Evolutionary conservation across 768 basidiomycete genomes (phyloP), one percentile per base, ranked within the genome.

Genomic region (Psilocybe subaeruginosa): DNA sequence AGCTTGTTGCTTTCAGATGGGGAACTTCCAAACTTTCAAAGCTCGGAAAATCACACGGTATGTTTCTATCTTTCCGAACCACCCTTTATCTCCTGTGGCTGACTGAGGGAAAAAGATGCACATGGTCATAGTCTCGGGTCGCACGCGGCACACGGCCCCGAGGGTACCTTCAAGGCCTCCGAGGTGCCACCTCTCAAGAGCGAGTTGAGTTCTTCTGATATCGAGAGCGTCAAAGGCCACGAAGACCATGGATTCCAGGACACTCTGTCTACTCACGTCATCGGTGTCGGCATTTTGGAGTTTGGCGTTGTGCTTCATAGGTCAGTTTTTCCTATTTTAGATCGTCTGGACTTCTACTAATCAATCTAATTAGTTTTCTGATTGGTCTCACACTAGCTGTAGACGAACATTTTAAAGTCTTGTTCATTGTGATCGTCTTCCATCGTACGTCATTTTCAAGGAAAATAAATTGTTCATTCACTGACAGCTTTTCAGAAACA

Each of bases 371-470:
- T 63, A 94, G 92, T 73, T 69, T 95, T 6, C 80, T 97, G 52
- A 91, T 97, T 62, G 96, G 96, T 0, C 77, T 98, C 33, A 96
- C 97, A 0, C 84, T 98, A 43, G 95, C 95, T n/a, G 93, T 95
- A n/a, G 87, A 89, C 66, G 75, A 81, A 3, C 72, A 84, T 37
- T 97, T 98, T 77, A 92, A 85, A 64, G 74, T 90, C 16, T 84
- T 99, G n/a, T 95, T 97, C 72, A 77, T 93, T 60, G 97, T 99
- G 54, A 73, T 97, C 27, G 77, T 95, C 68, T 95, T 96, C 77
- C 97, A 98, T 70, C 96, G 94, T 95, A 72, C 70, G 91, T 85
- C 16, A 17, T 30, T 9, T 30, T 59, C n/a, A 23, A 9, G 14
- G n/a, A 16, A 23, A 11, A 23, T 23, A 23, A 23, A 29, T 30